Evolutionary conservation across 371 early-diverging fungal genomes (phyloP), one percentile per base, ranked within the genome.

Genomic region (Mucor ambiguus): DNA sequence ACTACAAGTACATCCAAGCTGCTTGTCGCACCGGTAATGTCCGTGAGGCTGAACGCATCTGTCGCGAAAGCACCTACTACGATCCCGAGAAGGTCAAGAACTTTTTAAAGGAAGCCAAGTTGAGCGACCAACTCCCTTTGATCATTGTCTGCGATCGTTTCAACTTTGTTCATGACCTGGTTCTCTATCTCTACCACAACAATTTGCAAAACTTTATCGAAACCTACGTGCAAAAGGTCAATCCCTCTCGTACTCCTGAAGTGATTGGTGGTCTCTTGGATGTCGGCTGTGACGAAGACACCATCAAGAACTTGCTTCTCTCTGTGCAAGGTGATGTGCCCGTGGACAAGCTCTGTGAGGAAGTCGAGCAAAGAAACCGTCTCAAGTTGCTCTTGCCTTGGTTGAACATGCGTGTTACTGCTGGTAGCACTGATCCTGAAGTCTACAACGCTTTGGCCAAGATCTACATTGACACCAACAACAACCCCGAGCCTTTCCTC

Each of bases 381-480:
- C 83, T 98, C 62, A 97, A 97, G 89, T 83, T 98, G 16, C 80
- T 97, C 33, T 82, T 96, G 57, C 96, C 96, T 41, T 98, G 94
- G 93, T 84, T 98, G 37, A 96, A 98, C 76, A 82, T 82, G 74
- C 89, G 90, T 76, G 88, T 93, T 49, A 90, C 92, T 73, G 94
- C 95, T 64, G 95, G 95, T 11, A 89, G 90, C 72, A 85, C 86
- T 64, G 98, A 97, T 68, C 80, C 89, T 9, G 92, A 90, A 56
- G 91, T 98, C 3, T 97, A 93, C 85, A 98, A 98, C 71, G 98
- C 97, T 10, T 80, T 98, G 55, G 99, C 97, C 71, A 98, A 98
- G 89, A 96, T 98, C 62, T 98, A 96, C 77, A 97, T 98, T 71
- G 99, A 98, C 79, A 96, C 94, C 77, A 98, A 98, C 89, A 95